Evolutionary conservation across 2,329 filamentous ascomycete species (phyloP).

Genomic region (Clonostachys chloroleuca): DNA sequence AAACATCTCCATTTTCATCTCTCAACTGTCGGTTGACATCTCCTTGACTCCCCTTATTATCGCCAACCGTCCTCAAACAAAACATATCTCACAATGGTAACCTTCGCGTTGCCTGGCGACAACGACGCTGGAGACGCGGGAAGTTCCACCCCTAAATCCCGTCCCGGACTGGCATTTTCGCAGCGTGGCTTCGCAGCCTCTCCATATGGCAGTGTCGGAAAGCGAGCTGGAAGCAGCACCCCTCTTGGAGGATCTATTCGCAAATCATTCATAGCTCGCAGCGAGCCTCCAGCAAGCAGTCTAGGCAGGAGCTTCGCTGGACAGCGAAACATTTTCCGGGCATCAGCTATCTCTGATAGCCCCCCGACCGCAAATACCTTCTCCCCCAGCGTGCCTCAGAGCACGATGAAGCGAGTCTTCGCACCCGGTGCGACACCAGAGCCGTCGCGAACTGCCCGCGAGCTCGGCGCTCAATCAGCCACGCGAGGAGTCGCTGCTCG

Average conservation of each 20-base stretch:
- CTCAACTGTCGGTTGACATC: background rate
- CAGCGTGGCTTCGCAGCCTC: constrained; percentile 34
- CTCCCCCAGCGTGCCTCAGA: constrained; percentile 38
- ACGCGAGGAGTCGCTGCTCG: constrained; percentile 45
- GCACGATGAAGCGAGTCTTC: constrained; percentile 42
- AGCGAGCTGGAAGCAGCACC: constrained; percentile 23
- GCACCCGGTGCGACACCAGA: constrained; percentile 38
- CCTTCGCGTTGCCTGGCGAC: constrained; percentile 30
- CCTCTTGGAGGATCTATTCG: constrained; percentile 29
- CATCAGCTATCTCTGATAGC: constrained; percentile 27
- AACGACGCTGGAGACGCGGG: constrained; percentile 17
- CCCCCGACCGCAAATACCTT: constrained; percentile 26
- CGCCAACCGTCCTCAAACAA: background rate
- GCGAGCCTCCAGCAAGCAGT: constrained; percentile 25
- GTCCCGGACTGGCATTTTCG: constrained; percentile 35
- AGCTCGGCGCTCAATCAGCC: constrained; percentile 35
- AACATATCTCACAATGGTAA: constrained; percentile 22
- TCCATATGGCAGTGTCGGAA: constrained; percentile 19
- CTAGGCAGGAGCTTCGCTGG: constrained; percentile 27
- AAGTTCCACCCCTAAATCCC: constrained; percentile 29
- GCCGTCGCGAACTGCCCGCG: constrained; percentile 33
- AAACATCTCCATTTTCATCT: background rate
- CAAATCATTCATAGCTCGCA: constrained; percentile 25
- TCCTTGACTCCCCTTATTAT: background rate
- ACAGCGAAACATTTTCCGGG: constrained; percentile 35